Conservation (phyloP, 1,284 basidiomycete genomes). For the Somion occarium region DNA sequence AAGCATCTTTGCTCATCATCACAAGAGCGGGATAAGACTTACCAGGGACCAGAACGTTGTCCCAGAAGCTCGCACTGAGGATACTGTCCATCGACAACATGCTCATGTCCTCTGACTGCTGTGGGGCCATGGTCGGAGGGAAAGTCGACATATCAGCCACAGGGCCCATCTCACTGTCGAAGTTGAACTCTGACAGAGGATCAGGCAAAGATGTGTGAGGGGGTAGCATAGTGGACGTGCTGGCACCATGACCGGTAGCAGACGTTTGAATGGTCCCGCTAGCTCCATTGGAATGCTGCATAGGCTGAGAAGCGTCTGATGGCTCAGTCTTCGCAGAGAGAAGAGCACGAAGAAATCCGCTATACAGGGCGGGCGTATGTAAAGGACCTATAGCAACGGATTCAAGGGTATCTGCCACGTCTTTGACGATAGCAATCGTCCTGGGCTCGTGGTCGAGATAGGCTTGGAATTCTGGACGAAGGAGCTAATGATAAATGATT, state of each 20-base stretch:
- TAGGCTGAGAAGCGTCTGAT: conserved; percentile 1
- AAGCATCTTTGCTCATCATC: no score
- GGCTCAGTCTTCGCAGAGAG: conserved; percentile 56
- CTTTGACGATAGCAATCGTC: conserved; percentile 69
- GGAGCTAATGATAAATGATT: conserved; percentile 43
- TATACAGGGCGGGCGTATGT: conserved; percentile 86
- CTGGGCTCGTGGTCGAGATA: conserved; percentile 73
- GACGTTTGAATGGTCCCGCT: not conserved
- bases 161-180: conserved; percentile 76
- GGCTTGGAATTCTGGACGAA: conserved; percentile 76
- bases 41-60: conserved; percentile 80
- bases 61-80: conserved; percentile 76
- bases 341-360: conserved; percentile 79
- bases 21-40: conserved; percentile 23
- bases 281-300: not conserved
- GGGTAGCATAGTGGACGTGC: not conserved
- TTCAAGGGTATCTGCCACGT: conserved; percentile 79
- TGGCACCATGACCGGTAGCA: not conserved
- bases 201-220: conserved; percentile 2
- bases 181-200: conserved; percentile 49
- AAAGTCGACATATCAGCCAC: conserved; percentile 74
- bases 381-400: conserved; percentile 66
- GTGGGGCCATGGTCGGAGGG: conserved; percentile 71
- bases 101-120: conserved; percentile 41
- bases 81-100: conserved; percentile 78